Conservation (phyloP, 768 basidiomycete species). For the Amanita fuliginea region DNA sequence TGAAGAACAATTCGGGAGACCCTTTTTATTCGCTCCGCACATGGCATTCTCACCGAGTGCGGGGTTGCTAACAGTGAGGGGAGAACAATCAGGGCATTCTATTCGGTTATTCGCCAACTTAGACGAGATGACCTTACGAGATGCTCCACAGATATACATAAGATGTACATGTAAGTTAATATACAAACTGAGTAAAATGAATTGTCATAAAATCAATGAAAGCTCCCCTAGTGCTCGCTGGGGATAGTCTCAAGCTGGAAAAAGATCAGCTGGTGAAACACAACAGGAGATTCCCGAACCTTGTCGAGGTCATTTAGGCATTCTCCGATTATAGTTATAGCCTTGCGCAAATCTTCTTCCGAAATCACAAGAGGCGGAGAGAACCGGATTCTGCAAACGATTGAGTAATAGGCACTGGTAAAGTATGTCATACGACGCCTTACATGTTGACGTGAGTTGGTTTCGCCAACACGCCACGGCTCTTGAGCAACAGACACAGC, state of each 20-base stretch:
- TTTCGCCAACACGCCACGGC: conserved; percentile 86
- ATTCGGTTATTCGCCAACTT: conserved; percentile 37
- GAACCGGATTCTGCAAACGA: conserved; percentile 69
- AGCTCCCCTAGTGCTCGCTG: conserved; percentile 9
- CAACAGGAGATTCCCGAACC: conserved; percentile 25
- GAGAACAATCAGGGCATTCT: conserved; percentile 38
- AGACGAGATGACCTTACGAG: conserved; percentile 31
- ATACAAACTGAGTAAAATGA: not conserved
- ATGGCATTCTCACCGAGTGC: conserved; percentile 30
- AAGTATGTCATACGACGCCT: conserved; percentile 9
- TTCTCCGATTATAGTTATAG: conserved; percentile 65
- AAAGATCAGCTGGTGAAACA: not conserved
- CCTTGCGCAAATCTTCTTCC: conserved; percentile 74
- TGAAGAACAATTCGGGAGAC: no score
- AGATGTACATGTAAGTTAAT: not conserved
- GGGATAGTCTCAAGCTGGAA: conserved; percentile 13
- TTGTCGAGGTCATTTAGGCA: conserved; percentile 74
- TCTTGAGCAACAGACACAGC: conserved; percentile 86
- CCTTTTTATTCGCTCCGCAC: conserved; percentile 36
- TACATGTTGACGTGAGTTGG: conserved; percentile 94
- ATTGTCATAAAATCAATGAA: not conserved
- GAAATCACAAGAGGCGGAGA: conserved; percentile 92
- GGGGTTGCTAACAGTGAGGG: conserved; percentile 44
- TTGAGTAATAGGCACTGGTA: not conserved
- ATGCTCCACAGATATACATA: conserved; percentile 31